Conservation (phyloP, 2,329 filamentous ascomycete genomes). For the Colletotrichum costaricense region DNA sequence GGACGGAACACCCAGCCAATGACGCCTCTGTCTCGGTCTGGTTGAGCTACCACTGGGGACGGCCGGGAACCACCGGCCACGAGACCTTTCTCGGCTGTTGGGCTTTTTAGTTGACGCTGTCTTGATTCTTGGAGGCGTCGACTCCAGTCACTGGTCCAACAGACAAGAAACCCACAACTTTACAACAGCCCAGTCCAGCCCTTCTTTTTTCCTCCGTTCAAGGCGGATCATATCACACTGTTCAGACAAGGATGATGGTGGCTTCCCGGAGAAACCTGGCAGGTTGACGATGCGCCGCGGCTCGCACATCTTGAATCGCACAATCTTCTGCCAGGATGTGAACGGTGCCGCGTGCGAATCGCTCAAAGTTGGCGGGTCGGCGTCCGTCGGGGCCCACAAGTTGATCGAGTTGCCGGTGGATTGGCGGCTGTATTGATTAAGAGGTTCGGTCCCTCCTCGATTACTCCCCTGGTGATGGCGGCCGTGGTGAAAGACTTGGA, state of each 20-base stretch:
- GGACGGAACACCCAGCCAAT: constrained; percentile 29
- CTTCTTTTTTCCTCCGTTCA: constrained; percentile 8
- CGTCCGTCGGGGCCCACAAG: constrained; percentile 9
- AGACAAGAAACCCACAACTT: constrained; percentile 13
- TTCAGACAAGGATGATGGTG: background rate
- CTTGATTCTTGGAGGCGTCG: constrained; percentile 2
- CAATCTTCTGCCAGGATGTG: constrained; percentile 24
- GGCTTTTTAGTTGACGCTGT: background rate
- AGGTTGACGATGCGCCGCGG: constrained; percentile 13
- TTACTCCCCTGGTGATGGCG: constrained; percentile 5
- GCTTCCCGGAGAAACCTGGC: constrained; percentile 21
- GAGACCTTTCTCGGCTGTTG: constrained; percentile 20
- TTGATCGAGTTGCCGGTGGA: constrained; percentile 14
- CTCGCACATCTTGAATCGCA: constrained; percentile 23
- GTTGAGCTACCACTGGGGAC: constrained; percentile 2
- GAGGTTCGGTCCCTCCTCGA: background rate
- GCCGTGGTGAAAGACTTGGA: constrained; percentile 12
- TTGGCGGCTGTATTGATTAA: background rate
- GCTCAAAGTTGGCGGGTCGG: constrained; percentile 1
- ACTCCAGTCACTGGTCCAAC: constrained; percentile 19
- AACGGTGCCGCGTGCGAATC: background rate
- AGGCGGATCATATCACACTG: constrained; percentile 25
- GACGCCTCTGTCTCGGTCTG: constrained; percentile 12
- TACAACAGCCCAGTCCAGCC: background rate
- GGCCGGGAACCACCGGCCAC: constrained; percentile 4